phyloP scores from a whole-genome alignment of 441 rosid genomes.

The Flueggea neowawraea region DNA sequence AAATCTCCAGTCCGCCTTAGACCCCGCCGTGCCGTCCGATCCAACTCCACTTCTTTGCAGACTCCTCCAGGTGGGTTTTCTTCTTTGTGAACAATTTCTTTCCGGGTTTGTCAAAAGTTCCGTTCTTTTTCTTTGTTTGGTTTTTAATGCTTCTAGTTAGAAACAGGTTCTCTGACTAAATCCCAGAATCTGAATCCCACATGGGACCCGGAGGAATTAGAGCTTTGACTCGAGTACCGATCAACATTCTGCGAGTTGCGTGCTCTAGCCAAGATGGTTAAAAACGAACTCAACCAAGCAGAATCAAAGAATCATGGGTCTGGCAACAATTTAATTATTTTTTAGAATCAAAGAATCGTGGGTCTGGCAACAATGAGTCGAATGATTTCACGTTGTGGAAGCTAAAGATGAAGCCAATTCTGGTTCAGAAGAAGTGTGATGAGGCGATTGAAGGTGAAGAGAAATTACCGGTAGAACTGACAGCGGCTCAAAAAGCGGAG shows the following conservation, averaged over 20 bases:
- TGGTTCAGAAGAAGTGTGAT: too few relatives aligned
- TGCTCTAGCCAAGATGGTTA: conserved; percentile 55
- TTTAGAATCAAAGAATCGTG: too few relatives aligned
- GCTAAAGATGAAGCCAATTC: too few relatives aligned
- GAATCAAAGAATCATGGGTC: conserved; percentile 7
- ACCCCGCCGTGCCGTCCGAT: conserved; percentile 48
- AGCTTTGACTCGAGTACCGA: conserved; percentile 48
- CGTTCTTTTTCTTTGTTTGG: background rate
- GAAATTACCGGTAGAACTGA: too few relatives aligned
- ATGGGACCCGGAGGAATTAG: conserved; percentile 29
- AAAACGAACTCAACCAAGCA: conserved; percentile 33
- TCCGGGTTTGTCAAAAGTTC: background rate
- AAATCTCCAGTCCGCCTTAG: conserved; percentile 67
- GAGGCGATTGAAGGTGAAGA: too few relatives aligned
- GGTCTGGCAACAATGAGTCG: too few relatives aligned
- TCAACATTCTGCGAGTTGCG: conserved; percentile 64
- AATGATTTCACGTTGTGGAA: too few relatives aligned
- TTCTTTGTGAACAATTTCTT: background rate
- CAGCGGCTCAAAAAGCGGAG: too few relatives aligned
- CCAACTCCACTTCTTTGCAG: conserved; percentile 34
- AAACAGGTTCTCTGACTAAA: conserved; percentile 50
- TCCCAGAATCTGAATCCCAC: conserved; percentile 37
- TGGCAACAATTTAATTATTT: conserved; percentile 4
- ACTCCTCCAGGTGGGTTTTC: conserved; percentile 59
- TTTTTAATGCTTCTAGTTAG: background rate